phyloP scores from a whole-genome alignment of 164 flowering plant genomes.

The Magnolia changhungtana region DNA sequence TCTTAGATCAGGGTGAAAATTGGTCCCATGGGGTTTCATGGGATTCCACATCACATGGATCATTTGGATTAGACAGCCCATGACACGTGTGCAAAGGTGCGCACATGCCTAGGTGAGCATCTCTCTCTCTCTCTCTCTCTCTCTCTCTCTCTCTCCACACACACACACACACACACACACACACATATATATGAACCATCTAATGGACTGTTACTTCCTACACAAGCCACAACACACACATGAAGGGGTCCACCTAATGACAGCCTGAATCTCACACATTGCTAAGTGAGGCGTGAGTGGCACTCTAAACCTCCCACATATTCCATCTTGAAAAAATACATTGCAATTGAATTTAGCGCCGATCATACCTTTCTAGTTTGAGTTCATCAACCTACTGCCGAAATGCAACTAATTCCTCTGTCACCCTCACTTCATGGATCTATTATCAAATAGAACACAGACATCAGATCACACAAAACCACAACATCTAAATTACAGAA shows the following conservation, averaged over 20 bases:
- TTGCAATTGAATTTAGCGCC: background rate
- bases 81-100: no score
- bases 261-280: background rate
- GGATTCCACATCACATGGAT: no score
- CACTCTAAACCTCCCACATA: background rate
- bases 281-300: background rate
- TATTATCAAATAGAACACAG: conserved; percentile 7
- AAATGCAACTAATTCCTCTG: conserved; percentile 16
- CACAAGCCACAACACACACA: background rate
- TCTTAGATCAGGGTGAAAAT: no score
- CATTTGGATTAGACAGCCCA: no score
- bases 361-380: conserved; percentile 11
- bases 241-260: background rate
- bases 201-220: no score
- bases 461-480: background rate
- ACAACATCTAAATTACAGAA: background rate
- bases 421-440: conserved; percentile 21
- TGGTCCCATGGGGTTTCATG: no score
- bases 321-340: background rate
- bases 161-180: no score
- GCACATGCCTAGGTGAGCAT: no score
- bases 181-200: no score
- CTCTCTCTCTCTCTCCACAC: no score
- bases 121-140: no score
- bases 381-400: conserved; percentile 15